Evolutionary conservation across 2,329 filamentous ascomycete genomes (phyloP).

Genomic region (Paraphoma chrysanthemicola): DNA sequence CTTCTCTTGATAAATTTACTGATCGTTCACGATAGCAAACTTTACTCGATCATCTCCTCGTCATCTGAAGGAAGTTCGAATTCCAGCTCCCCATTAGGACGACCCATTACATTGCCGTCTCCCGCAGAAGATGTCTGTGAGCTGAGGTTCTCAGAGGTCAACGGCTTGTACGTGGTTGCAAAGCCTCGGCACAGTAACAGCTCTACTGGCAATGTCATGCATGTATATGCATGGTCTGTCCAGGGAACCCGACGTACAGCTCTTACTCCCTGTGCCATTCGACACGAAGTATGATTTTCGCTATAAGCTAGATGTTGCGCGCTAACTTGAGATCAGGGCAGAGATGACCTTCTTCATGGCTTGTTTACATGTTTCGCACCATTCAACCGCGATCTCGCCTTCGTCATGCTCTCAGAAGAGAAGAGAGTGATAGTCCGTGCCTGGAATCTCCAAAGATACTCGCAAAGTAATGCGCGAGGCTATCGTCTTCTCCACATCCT

Average conservation of each 20-base stretch:
- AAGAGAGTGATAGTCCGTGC: conserved; percentile 2
- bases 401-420: conserved; percentile 1
- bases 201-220: not conserved
- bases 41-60: conserved; percentile 1
- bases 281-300: not conserved
- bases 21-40: not conserved
- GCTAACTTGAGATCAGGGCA: not conserved
- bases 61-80: conserved; percentile 1
- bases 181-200: not conserved
- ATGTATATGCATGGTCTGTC: conserved; percentile 2
- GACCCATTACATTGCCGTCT: not conserved
- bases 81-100: not conserved
- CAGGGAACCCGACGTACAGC: not conserved
- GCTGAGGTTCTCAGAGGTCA: not conserved
- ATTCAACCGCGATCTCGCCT: not conserved
- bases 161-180: not conserved
- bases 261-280: not conserved
- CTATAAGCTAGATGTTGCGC: not conserved
- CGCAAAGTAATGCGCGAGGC: conserved; percentile 5
- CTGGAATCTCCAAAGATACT: not conserved
- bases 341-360: conserved; percentile 6
- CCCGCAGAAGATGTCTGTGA: conserved; percentile 4
- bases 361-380: conserved; percentile 4
- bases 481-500: conserved; percentile 4
- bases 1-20: not conserved